Percentiles rank a stretch among this genome's conserved stretches.
Conservation (phyloP, 768 basidiomycete species). For the Megacollybia marginata region DNA sequence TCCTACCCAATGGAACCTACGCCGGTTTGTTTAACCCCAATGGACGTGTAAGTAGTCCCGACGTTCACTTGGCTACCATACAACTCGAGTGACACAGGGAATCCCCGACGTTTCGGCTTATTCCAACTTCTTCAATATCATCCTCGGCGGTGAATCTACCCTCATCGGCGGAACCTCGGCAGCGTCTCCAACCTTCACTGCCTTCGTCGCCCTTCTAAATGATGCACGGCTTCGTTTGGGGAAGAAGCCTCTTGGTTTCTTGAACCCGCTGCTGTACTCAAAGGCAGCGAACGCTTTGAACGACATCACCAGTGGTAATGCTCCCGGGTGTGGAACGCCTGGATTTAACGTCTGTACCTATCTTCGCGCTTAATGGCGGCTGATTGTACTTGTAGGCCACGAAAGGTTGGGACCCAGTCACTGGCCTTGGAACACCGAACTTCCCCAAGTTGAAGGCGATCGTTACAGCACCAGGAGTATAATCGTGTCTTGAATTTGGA, state of each 20-base stretch:
- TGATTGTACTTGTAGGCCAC: conserved; percentile 26
- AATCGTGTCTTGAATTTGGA: no score
- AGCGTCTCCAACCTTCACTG: conserved; percentile 56
- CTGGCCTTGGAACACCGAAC: conserved; percentile 10
- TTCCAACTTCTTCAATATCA: conserved; percentile 39
- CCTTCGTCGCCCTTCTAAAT: conserved; percentile 57
- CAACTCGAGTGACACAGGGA: conserved; percentile 24
- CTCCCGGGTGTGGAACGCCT: conserved; percentile 43
- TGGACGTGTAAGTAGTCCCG: no score
- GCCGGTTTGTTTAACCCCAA: conserved; percentile 48
- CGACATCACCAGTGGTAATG: conserved; percentile 41
- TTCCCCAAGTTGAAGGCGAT: conserved; percentile 26
- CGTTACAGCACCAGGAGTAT: no score
- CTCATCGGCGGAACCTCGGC: conserved; percentile 60
- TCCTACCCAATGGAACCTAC: conserved; percentile 41
- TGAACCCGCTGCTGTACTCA: conserved; percentile 57
- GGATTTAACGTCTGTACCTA: conserved; percentile 44
- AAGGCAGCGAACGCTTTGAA: conserved; percentile 33
- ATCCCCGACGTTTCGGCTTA: conserved; percentile 66
- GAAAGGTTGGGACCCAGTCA: conserved; percentile 44
- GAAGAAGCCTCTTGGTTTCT: conserved; percentile 47
- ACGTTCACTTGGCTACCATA: conserved; percentile 25
- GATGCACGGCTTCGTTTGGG: conserved; percentile 44
- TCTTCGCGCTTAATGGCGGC: not conserved
- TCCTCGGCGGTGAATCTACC: conserved; percentile 27